Percentiles rank a stretch among this genome's conserved stretches.
These are phyloP conservation scores for Narthecium ossifragum DNA, from an alignment of 106 monocot species.

Conservation along the genomic window DNA sequence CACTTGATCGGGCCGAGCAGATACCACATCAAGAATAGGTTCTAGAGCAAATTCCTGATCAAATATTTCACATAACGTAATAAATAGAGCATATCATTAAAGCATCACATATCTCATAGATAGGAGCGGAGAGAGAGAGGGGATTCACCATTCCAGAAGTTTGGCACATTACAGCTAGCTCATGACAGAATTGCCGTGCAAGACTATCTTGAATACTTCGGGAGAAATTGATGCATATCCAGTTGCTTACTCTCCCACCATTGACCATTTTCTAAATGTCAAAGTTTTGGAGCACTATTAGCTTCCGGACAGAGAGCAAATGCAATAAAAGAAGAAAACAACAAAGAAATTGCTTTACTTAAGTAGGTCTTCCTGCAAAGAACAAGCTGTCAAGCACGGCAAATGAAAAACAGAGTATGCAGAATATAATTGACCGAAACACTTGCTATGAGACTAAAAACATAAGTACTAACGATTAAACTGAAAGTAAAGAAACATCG, in stretches of 20 bases:
- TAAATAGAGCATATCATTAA: neutral
- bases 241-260: constrained; percentile 69
- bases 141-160: constrained; percentile 68
- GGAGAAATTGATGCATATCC: constrained; percentile 78
- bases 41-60: constrained; percentile 68
- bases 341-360: no score
- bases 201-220: constrained; percentile 42
- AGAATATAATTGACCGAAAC: neutral
- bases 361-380: no score
- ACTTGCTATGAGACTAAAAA: no score
- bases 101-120: neutral
- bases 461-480: no score
- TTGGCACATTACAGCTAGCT: constrained; percentile 77
- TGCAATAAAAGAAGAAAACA: neutral
- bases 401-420: no score
- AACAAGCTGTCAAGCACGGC: constrained; percentile 1
- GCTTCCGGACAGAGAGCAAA: neutral
- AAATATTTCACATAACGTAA: neutral
- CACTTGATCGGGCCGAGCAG: constrained; percentile 66
- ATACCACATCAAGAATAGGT: constrained; percentile 53
- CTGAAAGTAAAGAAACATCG: no score
- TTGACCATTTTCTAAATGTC: constrained; percentile 69
- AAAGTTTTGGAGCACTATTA: constrained; percentile 1
- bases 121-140: neutral
- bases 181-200: constrained; percentile 56